Evolutionary conservation across 352 stramenopile genomes (phyloP).

Genomic region (Phytophthora melonis): DNA sequence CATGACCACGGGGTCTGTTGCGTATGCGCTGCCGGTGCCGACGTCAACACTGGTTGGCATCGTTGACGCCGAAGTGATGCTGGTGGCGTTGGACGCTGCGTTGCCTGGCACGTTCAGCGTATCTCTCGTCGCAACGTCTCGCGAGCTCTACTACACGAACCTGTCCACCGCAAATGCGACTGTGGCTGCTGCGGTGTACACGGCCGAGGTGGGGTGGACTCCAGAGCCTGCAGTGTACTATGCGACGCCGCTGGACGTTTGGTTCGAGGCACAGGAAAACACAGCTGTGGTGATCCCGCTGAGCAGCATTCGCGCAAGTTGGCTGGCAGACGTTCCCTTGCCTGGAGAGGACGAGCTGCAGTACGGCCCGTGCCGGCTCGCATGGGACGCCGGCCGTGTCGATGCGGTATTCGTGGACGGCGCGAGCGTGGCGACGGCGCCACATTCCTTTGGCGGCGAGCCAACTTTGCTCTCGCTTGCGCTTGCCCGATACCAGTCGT

Average conservation of each 20-base stretch:
- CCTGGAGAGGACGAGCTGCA: background rate
- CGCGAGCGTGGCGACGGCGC: background rate
- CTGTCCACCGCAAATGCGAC: slow-evolving; percentile 7
- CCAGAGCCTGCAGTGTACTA: slow-evolving; percentile 20
- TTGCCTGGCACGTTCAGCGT: slow-evolving; percentile 17
- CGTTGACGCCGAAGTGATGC: slow-evolving; percentile 20
- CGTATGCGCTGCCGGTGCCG: slow-evolving; percentile 21
- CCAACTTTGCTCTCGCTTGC: slow-evolving; percentile 8
- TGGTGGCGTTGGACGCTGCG: slow-evolving; percentile 16
- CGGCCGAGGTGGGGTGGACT: slow-evolving; percentile 27
- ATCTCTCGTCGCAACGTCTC: slow-evolving; percentile 22
- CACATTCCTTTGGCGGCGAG: background rate
- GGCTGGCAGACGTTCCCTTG: slow-evolving; percentile 3
- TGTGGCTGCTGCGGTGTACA: slow-evolving; percentile 9
- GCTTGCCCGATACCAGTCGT: slow-evolving; percentile 12
- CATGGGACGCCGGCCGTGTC: slow-evolving; percentile 6
- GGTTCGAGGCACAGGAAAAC: slow-evolving; percentile 24
- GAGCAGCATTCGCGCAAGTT: slow-evolving; percentile 9
- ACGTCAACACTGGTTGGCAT: slow-evolving; percentile 10
- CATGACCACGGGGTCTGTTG: background rate
- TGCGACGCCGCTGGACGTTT: slow-evolving; percentile 22
- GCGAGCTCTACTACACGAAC: slow-evolving; percentile 30
- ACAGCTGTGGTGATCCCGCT: slow-evolving; percentile 1
- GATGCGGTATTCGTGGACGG: slow-evolving; percentile 28
- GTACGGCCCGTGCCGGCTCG: slow-evolving; percentile 17